phyloP scores from a whole-genome alignment of 257 asterid genomes.

The Jacaranda copaia region DNA sequence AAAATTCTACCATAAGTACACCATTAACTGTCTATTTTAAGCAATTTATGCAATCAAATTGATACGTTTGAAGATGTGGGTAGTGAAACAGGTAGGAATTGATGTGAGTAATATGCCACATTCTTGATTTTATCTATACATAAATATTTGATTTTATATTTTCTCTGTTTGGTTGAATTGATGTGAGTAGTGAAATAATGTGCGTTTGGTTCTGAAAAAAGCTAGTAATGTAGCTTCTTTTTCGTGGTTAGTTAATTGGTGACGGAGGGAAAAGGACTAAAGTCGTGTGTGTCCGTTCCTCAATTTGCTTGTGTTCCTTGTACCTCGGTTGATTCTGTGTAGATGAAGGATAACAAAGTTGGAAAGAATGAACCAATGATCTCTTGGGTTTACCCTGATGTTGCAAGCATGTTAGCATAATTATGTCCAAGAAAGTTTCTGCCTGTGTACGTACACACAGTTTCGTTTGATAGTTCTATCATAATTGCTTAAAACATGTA shows the following conservation, averaged over 20 bases:
- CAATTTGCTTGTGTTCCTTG: background rate
- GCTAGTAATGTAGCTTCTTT: background rate
- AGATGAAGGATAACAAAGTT: background rate
- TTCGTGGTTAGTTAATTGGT: background rate
- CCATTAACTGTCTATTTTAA: constrained; percentile 1
- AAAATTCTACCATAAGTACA: background rate
- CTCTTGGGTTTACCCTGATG: no score
- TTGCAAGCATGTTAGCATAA: no score
- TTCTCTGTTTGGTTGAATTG: background rate
- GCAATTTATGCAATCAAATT: background rate
- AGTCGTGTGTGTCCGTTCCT: background rate
- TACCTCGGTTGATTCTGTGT: background rate
- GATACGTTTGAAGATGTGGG: background rate
- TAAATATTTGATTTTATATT: background rate
- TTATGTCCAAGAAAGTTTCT: no score
- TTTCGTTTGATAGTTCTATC: background rate
- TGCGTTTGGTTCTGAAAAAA: background rate
- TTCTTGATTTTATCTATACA: background rate
- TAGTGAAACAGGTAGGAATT: constrained; percentile 58
- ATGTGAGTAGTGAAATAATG: background rate
- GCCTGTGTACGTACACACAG: background rate
- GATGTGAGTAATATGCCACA: background rate
- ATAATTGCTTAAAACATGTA: no score
- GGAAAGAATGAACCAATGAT: background rate
- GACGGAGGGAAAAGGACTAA: background rate